These are phyloP conservation scores for Entomortierella parvispora DNA, from an alignment of 192 early-diverging fungal species.

Conservation along the genomic window DNA sequence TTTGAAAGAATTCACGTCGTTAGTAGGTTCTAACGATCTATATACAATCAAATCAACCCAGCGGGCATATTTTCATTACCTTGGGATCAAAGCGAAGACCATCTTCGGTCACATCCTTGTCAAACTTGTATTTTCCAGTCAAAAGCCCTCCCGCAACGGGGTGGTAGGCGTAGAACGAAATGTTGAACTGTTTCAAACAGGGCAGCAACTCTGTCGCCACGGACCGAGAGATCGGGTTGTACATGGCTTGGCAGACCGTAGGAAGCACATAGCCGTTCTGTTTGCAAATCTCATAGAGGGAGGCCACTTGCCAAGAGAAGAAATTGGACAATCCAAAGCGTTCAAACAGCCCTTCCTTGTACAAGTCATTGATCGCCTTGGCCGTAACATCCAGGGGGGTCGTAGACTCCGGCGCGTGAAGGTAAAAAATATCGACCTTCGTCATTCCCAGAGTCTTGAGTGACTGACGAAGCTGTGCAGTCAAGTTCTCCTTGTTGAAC, in stretches of 20 bases:
- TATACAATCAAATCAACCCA: slow-evolving; percentile 50
- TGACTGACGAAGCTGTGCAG: neutral
- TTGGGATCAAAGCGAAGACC: slow-evolving; percentile 11
- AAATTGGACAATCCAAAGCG: slow-evolving; percentile 36
- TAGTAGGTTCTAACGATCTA: neutral
- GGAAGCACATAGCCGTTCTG: slow-evolving; percentile 34
- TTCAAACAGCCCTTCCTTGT: slow-evolving; percentile 57
- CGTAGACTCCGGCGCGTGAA: neutral
- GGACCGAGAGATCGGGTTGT: slow-evolving; percentile 36
- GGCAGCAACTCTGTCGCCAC: slow-evolving; percentile 61
- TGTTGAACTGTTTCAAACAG: slow-evolving; percentile 61
- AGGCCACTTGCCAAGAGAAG: slow-evolving; percentile 21
- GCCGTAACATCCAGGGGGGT: slow-evolving; percentile 49
- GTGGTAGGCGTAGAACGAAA: slow-evolving; percentile 72
- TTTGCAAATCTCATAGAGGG: slow-evolving; percentile 28
- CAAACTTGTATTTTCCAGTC: slow-evolving; percentile 23
- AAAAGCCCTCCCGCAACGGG: slow-evolving; percentile 50
- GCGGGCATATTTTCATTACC: slow-evolving; percentile 27
- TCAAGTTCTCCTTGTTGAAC: neutral
- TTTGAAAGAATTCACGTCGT: slow-evolving; percentile 6
- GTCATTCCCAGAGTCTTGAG: neutral
- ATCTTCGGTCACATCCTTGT: neutral
- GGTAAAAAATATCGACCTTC: slow-evolving; percentile 1
- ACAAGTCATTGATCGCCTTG: slow-evolving; percentile 60
- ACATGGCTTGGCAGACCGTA: slow-evolving; percentile 31